Evolutionary conservation across 1,284 basidiomycete species (phyloP).

Genomic region (Fomitopsis betulina): DNA sequence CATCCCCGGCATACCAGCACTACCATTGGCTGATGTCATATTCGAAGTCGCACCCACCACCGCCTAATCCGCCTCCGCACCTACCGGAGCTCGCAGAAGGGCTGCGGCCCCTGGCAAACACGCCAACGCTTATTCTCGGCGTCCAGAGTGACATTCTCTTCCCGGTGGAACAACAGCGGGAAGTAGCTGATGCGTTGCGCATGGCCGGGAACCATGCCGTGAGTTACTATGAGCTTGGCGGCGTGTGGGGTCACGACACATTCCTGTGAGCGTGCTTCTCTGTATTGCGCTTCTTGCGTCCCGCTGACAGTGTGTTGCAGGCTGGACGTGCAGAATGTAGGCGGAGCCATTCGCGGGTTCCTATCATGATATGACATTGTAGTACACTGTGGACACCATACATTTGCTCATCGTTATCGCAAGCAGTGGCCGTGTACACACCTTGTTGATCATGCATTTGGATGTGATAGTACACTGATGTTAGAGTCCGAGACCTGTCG

Average conservation of each 20-base stretch:
- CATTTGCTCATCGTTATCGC: not conserved
- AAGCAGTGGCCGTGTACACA: too few relatives aligned
- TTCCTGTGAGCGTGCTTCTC: conserved; percentile 61
- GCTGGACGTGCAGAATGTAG: conserved; percentile 75
- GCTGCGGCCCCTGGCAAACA: conserved; percentile 70
- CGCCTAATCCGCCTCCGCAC: conserved; percentile 67
- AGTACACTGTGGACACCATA: not conserved
- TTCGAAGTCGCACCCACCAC: conserved; percentile 68
- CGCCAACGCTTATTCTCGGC: conserved; percentile 86
- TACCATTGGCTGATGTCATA: conserved; percentile 41
- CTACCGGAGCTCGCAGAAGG: conserved; percentile 83
- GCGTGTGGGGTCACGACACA: conserved; percentile 98
- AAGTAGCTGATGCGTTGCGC: conserved; percentile 89
- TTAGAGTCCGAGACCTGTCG: too few relatives aligned
- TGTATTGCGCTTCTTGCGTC: not conserved
- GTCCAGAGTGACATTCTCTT: conserved; percentile 98
- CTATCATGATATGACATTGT: conserved; percentile 34
- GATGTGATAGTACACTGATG: too few relatives aligned
- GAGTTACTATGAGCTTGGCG: conserved; percentile 95
- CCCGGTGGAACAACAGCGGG: conserved; percentile 95
- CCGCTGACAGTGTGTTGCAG: conserved; percentile 22
- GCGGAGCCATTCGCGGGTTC: conserved; percentile 78
- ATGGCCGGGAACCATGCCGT: conserved; percentile 87
- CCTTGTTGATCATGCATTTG: too few relatives aligned
- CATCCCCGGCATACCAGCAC: conserved; percentile 20